Evolutionary conservation across 1,284 basidiomycete genomes (phyloP), one percentile per base, ranked within the genome.

Genomic region (Lignosus rhinocerotis): DNA sequence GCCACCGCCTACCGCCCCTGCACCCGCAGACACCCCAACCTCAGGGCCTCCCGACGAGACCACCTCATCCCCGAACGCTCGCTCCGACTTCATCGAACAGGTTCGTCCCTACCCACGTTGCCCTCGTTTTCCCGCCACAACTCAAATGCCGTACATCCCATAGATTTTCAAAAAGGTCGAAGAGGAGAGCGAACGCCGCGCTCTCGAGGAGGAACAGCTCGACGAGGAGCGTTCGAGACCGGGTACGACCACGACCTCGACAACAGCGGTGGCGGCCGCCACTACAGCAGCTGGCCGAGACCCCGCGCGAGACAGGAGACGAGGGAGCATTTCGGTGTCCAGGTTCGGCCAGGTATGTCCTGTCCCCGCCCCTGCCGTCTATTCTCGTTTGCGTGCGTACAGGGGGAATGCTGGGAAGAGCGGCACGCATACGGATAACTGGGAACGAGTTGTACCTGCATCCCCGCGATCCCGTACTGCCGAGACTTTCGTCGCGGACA

Each of bases 161-260:
- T 25, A 69, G 68, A 69, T 69, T 38, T 69, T 67, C 61, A 59
- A 64, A 59, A 67, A 65, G 46, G 67, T 69, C 41, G 68, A 69
- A 48, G 59, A 67, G 53, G 68, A 68, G 60, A 65, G 53, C 56
- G 67, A 62, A 39, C 64, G 66, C 12, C 66, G 68, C 48, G 68
- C 68, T 6, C 58, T 54, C 31, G 62, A 64, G 43, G 21, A 45
- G 51, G 51, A 57, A 51, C 38, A 44, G 19, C 49, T 53, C 53
- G 46, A 58, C 47, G 57, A 59, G 34, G 56, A 56, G 36, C 60
- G 60, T 17, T 44, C 53, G 4, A 36, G 47, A 19, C 63, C 53
- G 45, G 17, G 43, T 25, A 45, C 43, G 31, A 32, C 42, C 17
- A 25, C 33, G 46, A 43, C 50, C 32, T 19, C 33, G 46, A 43